A percentile compares a stretch with the other conserved stretches of the same genome.
Evolutionary conservation across 768 basidiomycete genomes (phyloP).

Genomic region (Lactifluus piperatus): DNA sequence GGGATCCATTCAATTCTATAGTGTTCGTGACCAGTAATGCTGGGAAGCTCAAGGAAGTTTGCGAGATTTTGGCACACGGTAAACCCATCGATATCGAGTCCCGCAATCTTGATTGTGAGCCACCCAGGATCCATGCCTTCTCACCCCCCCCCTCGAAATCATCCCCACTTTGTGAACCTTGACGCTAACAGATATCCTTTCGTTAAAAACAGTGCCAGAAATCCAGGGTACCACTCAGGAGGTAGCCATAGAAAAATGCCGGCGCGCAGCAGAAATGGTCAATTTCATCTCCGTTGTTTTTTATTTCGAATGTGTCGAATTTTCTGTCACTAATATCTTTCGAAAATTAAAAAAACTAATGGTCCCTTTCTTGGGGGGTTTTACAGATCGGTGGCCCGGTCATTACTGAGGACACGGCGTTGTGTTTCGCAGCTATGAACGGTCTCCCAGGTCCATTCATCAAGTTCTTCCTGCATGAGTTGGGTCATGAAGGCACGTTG

Average conservation of each 20-base stretch:
- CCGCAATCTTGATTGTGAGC: constrained; percentile 70
- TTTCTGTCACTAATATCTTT: too few relatives aligned
- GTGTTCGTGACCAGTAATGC: constrained; percentile 94
- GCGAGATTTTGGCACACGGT: constrained; percentile 65
- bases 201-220: constrained; percentile 62
- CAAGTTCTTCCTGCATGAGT: constrained; percentile 76
- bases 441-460: constrained; percentile 97
- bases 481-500: constrained; percentile 74
- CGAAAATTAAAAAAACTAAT: too few relatives aligned
- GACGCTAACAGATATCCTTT: neutral
- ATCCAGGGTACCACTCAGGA: constrained; percentile 89
- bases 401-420: constrained; percentile 89
- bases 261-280: constrained; percentile 74
- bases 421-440: constrained; percentile 81
- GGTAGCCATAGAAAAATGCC: constrained; percentile 82
- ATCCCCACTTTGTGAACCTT: neutral
- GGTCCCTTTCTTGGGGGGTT: too few relatives aligned
- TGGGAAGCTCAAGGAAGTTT: constrained; percentile 87
- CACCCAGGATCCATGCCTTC: neutral
- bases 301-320: too few relatives aligned
- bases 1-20: constrained; percentile 25
- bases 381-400: constrained; percentile 43
- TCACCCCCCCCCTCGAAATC: too few relatives aligned
- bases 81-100: constrained; percentile 72
- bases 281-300: neutral